Conservation (phyloP, 2,329 filamentous ascomycete species). For the Onygenales sp. region DNA sequence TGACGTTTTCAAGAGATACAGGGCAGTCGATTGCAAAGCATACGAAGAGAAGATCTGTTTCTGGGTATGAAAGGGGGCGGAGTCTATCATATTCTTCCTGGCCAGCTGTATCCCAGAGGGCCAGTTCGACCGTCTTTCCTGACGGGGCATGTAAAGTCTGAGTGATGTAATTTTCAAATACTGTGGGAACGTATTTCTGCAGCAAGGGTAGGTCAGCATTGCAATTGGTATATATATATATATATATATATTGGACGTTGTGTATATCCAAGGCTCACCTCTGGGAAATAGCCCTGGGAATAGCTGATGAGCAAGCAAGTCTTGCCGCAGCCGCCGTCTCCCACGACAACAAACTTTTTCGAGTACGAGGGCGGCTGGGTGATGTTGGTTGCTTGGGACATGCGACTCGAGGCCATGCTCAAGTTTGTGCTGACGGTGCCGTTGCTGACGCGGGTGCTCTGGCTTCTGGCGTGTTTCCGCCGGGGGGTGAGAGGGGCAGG, state of each 20-base stretch:
- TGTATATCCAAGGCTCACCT: slow-evolving; percentile 51
- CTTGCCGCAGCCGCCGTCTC: slow-evolving; percentile 96
- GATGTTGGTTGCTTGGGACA: slow-evolving; percentile 72
- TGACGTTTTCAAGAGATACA: slow-evolving; percentile 94
- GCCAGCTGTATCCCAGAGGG: slow-evolving; percentile 95
- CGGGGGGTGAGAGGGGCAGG: slow-evolving; percentile 32
- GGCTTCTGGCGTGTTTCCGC: slow-evolving; percentile 41
- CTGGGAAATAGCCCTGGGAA: slow-evolving; percentile 96
- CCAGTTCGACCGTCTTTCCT: slow-evolving; percentile 91
- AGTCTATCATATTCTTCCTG: slow-evolving; percentile 98
- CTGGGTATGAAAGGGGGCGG: slow-evolving; percentile 90
- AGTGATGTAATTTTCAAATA: slow-evolving; percentile 99
- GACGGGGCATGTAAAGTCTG: slow-evolving; percentile 80
- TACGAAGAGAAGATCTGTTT: slow-evolving; percentile 95
- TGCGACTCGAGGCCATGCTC: slow-evolving; percentile 58
- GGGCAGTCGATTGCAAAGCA: slow-evolving; percentile 99
- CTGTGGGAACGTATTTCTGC: slow-evolving; percentile 98
- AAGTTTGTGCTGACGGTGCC: slow-evolving; percentile 80
- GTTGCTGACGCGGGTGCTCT: slow-evolving; percentile 66
- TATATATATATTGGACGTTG: background rate
- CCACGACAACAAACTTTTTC: slow-evolving; percentile 98
- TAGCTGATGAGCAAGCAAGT: slow-evolving; percentile 98
- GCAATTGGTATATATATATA: background rate
- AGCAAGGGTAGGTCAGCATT: background rate
- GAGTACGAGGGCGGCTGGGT: slow-evolving; percentile 89